Conservation (phyloP, 441 rosid genomes). For the Brassica hybrid region DNA sequence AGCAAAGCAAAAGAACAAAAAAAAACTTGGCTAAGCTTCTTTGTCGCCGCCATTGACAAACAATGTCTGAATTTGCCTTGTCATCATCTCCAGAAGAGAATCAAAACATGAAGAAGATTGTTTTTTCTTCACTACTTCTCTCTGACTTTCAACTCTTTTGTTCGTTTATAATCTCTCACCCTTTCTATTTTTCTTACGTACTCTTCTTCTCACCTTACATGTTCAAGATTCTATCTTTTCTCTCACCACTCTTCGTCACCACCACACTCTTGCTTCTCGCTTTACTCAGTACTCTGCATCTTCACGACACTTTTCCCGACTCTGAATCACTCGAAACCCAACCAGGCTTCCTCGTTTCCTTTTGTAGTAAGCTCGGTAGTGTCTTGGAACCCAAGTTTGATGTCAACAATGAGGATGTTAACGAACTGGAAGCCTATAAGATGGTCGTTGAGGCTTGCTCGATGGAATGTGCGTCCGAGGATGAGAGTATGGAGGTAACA, state of each 20-base stretch:
- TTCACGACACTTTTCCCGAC: constrained; percentile 19
- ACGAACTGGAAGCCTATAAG: constrained; percentile 64
- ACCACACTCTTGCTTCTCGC: constrained; percentile 71
- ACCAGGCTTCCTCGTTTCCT: constrained; percentile 43
- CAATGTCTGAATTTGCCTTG: constrained; percentile 61
- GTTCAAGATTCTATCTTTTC: constrained; percentile 68
- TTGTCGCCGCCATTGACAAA: constrained; percentile 38
- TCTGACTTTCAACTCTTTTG: constrained; percentile 56
- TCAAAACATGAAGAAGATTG: constrained; percentile 40
- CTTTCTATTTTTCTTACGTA: constrained; percentile 65
- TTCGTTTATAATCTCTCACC: constrained; percentile 65
- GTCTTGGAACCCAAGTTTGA: constrained; percentile 48
- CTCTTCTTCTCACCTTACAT: constrained; percentile 73
- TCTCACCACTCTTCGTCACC: constrained; percentile 78
- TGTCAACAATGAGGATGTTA: constrained; percentile 41
- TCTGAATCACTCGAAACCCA: constrained; percentile 43
- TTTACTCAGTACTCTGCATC: constrained; percentile 54
- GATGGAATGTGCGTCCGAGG: constrained; percentile 30
- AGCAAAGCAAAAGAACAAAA: constrained; percentile 14
- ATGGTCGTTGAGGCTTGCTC: constrained; percentile 60
- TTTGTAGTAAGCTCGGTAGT: constrained; percentile 50
- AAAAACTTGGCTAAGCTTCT: constrained; percentile 27
- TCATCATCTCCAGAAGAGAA: constrained; percentile 42
- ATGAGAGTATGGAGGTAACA: constrained; percentile 41
- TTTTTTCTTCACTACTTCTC: constrained; percentile 52